phyloP scores from a whole-genome alignment of 2,329 filamentous ascomycete species.

The Fusarium lyarnte region DNA sequence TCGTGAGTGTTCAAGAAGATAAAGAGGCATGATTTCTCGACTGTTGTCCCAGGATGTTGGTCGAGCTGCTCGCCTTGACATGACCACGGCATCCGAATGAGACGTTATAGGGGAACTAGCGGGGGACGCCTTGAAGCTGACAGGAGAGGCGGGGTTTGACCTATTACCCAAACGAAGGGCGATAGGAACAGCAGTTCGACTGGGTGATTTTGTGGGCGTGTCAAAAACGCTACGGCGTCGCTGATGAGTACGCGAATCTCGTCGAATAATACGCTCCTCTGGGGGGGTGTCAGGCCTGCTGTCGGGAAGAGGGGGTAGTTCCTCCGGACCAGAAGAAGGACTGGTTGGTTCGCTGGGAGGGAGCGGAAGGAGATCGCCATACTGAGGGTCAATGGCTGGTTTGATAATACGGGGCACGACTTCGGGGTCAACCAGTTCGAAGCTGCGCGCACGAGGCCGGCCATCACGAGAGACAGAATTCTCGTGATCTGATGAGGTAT shows the following conservation, averaged over 20 bases:
- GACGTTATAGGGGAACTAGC: slow-evolving; percentile 46
- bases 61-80: slow-evolving; percentile 54
- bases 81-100: slow-evolving; percentile 46
- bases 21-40: slow-evolving; percentile 82
- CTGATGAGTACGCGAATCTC: slow-evolving; percentile 54
- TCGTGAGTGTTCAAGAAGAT: slow-evolving; percentile 75
- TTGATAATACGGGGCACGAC: slow-evolving; percentile 67
- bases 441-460: slow-evolving; percentile 37
- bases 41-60: slow-evolving; percentile 71
- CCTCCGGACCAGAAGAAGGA: slow-evolving; percentile 50
- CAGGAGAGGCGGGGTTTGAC: slow-evolving; percentile 56
- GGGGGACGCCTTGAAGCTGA: slow-evolving; percentile 53
- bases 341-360: slow-evolving; percentile 68
- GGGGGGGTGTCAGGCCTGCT: slow-evolving; percentile 68
- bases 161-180: slow-evolving; percentile 63
- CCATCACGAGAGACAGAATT: slow-evolving; percentile 40
- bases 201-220: slow-evolving; percentile 60
- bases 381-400: slow-evolving; percentile 72
- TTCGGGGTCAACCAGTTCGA: slow-evolving; percentile 64
- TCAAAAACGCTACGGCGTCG: slow-evolving; percentile 62
- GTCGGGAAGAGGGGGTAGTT: slow-evolving; percentile 66
- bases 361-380: slow-evolving; percentile 71
- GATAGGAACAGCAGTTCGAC: slow-evolving; percentile 67
- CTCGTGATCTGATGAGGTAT: slow-evolving; percentile 54
- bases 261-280: slow-evolving; percentile 55